Percentiles rank a stretch among this genome's conserved stretches.
Evolutionary conservation across 768 basidiomycete species (phyloP).

Genomic region (Suillus luteus): DNA sequence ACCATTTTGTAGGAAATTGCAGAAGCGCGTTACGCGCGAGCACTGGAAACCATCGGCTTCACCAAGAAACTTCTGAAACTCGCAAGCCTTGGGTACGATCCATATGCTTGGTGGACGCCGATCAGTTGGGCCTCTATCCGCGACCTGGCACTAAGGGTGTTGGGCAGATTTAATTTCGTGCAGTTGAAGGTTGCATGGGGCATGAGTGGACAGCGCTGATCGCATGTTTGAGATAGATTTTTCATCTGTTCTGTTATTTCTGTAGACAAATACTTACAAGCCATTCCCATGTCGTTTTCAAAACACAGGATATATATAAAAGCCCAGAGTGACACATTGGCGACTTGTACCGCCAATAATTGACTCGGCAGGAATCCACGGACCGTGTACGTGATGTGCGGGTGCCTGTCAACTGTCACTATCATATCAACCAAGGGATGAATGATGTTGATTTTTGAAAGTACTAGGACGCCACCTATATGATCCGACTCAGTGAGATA

Average conservation of each 20-base stretch:
- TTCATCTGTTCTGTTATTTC: background rate
- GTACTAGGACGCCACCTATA: too few relatives aligned
- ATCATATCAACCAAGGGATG: too few relatives aligned
- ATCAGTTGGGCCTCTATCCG: slow-evolving; percentile 30
- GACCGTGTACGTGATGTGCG: background rate
- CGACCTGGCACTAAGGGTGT: slow-evolving; percentile 25
- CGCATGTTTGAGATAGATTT: background rate
- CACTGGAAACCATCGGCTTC: slow-evolving; percentile 42
- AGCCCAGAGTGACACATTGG: background rate
- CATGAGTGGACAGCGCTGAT: slow-evolving; percentile 28
- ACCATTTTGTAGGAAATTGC: slow-evolving; percentile 38
- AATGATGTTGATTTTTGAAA: too few relatives aligned
- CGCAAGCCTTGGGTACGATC: slow-evolving; percentile 25
- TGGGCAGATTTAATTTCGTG: slow-evolving; percentile 23
- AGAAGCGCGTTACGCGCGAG: slow-evolving; percentile 38
- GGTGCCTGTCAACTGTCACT: too few relatives aligned
- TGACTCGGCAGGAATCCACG: background rate
- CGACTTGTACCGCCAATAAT: background rate
- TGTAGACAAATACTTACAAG: background rate
- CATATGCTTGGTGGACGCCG: slow-evolving; percentile 27
- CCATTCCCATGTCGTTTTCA: too few relatives aligned
- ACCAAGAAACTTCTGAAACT: slow-evolving; percentile 38
- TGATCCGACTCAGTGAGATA: background rate
- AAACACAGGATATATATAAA: background rate
- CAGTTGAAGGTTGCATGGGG: slow-evolving; percentile 25